Conservation (phyloP, 108 stramenopile genomes). For the Cyclotella choctawhatcheeana region DNA sequence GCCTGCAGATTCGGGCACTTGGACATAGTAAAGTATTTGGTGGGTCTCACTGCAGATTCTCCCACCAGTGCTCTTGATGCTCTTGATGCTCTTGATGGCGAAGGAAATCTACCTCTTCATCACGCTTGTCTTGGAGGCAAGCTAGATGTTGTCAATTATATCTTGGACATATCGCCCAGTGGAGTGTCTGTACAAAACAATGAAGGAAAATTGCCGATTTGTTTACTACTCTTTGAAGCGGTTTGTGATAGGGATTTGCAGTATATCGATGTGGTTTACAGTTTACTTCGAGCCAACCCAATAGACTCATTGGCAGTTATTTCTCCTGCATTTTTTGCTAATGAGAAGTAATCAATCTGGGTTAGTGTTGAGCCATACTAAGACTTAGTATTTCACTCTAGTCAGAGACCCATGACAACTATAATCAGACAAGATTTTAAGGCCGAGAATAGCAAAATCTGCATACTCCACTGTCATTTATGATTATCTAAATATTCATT, state of each 20-base stretch:
- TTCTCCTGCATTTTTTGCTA: no score
- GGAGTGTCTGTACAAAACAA: background rate
- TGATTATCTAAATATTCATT: no score
- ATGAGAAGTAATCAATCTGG: no score
- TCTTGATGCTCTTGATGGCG: background rate
- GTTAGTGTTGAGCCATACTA: no score
- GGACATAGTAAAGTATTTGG: background rate
- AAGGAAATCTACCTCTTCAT: background rate
- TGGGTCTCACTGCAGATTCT: background rate
- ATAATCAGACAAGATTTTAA: no score
- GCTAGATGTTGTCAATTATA: background rate
- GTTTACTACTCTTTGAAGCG: background rate
- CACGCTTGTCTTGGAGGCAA: background rate
- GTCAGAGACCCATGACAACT: no score
- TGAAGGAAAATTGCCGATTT: background rate
- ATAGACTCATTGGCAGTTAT: no score
- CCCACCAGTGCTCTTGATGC: no score
- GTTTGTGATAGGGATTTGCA: background rate
- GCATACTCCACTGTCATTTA: no score
- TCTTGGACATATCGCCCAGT: background rate
- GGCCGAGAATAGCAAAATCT: no score
- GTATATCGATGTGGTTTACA: background rate
- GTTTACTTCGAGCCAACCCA: background rate
- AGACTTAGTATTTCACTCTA: no score
- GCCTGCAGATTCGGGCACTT: background rate